Evolutionary conservation across 768 basidiomycete species (phyloP).

Genomic region (Albatrellus ellisii): DNA sequence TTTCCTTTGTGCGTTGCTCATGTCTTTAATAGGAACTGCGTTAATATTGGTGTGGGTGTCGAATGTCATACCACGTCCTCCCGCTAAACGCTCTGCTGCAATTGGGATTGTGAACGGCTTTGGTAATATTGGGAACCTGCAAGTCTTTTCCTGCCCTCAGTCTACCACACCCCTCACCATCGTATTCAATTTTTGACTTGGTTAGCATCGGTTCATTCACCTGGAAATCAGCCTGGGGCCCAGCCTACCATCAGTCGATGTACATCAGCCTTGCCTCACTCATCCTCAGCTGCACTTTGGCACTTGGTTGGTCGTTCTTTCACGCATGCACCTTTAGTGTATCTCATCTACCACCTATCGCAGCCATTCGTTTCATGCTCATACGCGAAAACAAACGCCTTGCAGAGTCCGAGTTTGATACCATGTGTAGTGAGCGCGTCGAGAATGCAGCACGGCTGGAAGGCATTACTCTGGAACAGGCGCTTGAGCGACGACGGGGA

Average conservation of each 20-base stretch:
- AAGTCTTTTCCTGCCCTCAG: too few relatives aligned
- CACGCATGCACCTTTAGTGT: too few relatives aligned
- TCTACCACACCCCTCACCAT: background rate
- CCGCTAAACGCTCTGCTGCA: constrained; percentile 39
- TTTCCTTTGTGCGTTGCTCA: background rate
- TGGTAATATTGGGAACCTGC: constrained; percentile 49
- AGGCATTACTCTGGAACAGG: constrained; percentile 46
- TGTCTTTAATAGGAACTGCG: constrained; percentile 29
- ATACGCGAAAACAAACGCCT: constrained; percentile 36
- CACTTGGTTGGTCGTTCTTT: constrained; percentile 23
- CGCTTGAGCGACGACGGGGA: constrained; percentile 39
- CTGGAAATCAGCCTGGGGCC: constrained; percentile 51
- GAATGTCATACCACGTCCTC: constrained; percentile 46
- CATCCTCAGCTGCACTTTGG: constrained; percentile 19
- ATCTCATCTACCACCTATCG: background rate
- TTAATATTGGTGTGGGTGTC: constrained; percentile 48
- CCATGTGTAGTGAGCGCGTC: constrained; percentile 29
- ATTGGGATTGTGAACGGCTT: constrained; percentile 51
- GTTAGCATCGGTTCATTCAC: constrained; percentile 44
- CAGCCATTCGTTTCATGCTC: constrained; percentile 34
- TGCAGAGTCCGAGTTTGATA: constrained; percentile 34
- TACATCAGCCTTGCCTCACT: constrained; percentile 29
- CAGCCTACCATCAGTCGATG: constrained; percentile 51
- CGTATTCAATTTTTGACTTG: background rate
- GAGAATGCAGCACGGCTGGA: constrained; percentile 47